A percentile compares a stretch with the other conserved stretches of the same genome.
Conservation (phyloP, 2,329 filamentous ascomycete species). For the Diaporthe amygdali region DNA sequence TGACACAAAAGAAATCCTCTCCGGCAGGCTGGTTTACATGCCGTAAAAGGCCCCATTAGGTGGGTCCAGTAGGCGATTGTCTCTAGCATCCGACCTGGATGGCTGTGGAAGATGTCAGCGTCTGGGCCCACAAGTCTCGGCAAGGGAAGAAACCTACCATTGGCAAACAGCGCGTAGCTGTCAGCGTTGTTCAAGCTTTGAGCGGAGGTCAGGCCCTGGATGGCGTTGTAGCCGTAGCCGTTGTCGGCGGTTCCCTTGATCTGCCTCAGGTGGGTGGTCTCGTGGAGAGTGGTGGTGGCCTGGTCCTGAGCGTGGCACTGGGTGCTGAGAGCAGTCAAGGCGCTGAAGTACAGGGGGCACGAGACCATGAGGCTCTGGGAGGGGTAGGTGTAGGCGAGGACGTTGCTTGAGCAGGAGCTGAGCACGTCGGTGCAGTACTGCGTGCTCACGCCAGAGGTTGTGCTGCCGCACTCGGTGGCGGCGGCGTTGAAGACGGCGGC, state of each 20-base stretch:
- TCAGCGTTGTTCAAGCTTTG: slow-evolving; percentile 70
- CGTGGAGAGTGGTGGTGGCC: slow-evolving; percentile 68
- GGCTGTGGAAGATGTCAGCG: background rate
- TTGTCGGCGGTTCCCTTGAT: slow-evolving; percentile 64
- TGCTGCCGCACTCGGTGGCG: slow-evolving; percentile 59
- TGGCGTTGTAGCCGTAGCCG: slow-evolving; percentile 60
- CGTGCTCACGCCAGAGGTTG: slow-evolving; percentile 49
- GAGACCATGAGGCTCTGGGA: slow-evolving; percentile 61
- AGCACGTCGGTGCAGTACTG: slow-evolving; percentile 67
- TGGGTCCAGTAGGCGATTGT: background rate
- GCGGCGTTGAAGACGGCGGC: slow-evolving; percentile 56
- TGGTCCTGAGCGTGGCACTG: slow-evolving; percentile 70
- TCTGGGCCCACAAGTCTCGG: background rate
- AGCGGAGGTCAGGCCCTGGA: slow-evolving; percentile 48
- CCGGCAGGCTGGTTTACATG: background rate
- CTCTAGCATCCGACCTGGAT: slow-evolving; percentile 3
- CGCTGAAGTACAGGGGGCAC: slow-evolving; percentile 64
- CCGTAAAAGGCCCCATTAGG: no score
- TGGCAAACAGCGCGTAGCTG: slow-evolving; percentile 50
- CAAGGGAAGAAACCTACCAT: slow-evolving; percentile 21
- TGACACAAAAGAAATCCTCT: background rate
- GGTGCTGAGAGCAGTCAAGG: slow-evolving; percentile 51
- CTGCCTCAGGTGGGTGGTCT: slow-evolving; percentile 66
- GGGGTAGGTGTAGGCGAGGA: slow-evolving; percentile 68
- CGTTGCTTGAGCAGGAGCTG: slow-evolving; percentile 52